A percentile compares a stretch with the other conserved stretches of the same genome.
Conservation (phyloP, 805 yeast genomes). For the Starmerella bombicola region DNA sequence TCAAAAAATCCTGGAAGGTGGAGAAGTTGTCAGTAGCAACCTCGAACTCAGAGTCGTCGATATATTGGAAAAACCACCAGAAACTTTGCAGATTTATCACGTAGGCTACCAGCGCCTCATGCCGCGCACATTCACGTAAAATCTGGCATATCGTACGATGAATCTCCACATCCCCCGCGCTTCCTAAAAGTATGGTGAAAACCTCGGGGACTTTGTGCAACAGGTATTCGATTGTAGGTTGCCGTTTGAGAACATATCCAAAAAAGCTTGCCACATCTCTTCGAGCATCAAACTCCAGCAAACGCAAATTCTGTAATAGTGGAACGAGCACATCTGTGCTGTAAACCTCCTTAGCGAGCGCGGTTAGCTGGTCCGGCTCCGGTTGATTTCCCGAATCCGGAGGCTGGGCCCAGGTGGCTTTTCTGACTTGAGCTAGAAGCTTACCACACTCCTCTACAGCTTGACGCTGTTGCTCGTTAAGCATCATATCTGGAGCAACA, state of each 20-base stretch:
- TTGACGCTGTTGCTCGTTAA: conserved; percentile 24
- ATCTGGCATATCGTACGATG: conserved; percentile 67
- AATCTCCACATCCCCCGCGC: conserved; percentile 62
- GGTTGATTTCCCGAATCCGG: conserved; percentile 4
- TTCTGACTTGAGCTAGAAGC: conserved; percentile 17
- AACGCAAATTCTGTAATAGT: conserved; percentile 46
- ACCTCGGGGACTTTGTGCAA: conserved; percentile 49
- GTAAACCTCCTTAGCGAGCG: conserved; percentile 68
- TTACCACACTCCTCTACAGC: conserved; percentile 24
- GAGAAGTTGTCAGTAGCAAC: conserved; percentile 81
- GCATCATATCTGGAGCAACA: not conserved
- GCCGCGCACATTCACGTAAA: conserved; percentile 71
- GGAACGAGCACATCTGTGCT: conserved; percentile 53
- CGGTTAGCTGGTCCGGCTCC: conserved; percentile 64
- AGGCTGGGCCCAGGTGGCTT: conserved; percentile 13
- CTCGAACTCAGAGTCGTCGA: conserved; percentile 68
- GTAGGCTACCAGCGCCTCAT: conserved; percentile 53
- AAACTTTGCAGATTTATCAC: conserved; percentile 48
- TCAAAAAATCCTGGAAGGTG: conserved; percentile 57
- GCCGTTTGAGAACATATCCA: conserved; percentile 62
- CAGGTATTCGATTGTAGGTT: conserved; percentile 81
- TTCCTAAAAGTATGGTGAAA: conserved; percentile 46
- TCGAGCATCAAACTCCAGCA: conserved; percentile 77
- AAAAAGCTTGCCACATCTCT: conserved; percentile 69
- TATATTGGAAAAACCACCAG: conserved; percentile 77